Conservation (phyloP, 2,329 filamentous ascomycete genomes). For the Fusarium solani-melongenae region DNA sequence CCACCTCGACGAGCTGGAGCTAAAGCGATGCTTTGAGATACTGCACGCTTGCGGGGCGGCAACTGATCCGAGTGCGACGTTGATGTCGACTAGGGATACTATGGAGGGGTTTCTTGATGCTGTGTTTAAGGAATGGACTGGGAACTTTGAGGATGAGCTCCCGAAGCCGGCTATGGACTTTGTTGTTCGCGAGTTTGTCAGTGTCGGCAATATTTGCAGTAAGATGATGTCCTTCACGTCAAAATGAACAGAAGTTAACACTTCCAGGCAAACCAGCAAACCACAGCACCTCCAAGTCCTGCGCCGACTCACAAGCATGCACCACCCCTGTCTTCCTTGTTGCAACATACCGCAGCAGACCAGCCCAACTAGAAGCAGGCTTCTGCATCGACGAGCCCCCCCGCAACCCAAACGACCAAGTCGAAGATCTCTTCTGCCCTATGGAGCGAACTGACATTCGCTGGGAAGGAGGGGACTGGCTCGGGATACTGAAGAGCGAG, state of each 20-base stretch:
- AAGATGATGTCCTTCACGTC: conserved; percentile 3
- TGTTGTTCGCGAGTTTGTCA: conserved; percentile 41
- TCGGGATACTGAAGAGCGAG: conserved; percentile 20
- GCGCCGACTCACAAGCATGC: conserved; percentile 30
- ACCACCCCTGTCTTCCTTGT: conserved; percentile 37
- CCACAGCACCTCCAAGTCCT: conserved; percentile 28
- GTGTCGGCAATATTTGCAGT: conserved; percentile 45
- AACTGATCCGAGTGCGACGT: conserved; percentile 37
- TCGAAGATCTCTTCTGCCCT: conserved; percentile 38
- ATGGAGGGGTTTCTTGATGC: conserved; percentile 49
- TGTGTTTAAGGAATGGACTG: conserved; percentile 44
- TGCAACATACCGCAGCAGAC: conserved; percentile 42
- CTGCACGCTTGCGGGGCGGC: conserved; percentile 46
- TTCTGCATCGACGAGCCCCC: conserved; percentile 42
- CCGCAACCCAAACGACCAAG: not conserved
- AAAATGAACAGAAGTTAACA: not conserved
- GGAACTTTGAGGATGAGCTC: conserved; percentile 8
- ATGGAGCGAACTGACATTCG: conserved; percentile 43
- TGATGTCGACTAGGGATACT: conserved; percentile 42
- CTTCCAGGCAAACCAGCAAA: conserved; percentile 24
- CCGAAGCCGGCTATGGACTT: conserved; percentile 46
- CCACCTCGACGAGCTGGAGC: conserved; percentile 41
- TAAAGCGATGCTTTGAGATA: conserved; percentile 48
- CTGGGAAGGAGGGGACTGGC: conserved; percentile 40
- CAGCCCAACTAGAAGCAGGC: conserved; percentile 43